Conservation (phyloP, 2,329 filamentous ascomycete species). For the Colletotrichum sp. region DNA sequence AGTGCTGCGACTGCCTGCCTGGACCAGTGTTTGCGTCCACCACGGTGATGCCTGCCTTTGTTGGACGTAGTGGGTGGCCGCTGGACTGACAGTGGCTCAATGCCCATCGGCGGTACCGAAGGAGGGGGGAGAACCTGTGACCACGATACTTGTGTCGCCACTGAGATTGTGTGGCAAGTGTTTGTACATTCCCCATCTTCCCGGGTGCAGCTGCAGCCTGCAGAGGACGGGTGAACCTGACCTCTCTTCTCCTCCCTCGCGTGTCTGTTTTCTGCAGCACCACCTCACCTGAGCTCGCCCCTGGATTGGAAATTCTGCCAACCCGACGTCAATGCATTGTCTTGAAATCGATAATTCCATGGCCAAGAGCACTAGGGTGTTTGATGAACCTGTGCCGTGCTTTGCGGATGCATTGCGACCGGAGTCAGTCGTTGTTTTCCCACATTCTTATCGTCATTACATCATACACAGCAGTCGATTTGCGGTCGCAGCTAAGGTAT, state of each 20-base stretch:
- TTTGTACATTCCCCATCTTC: neutral
- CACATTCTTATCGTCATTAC: neutral
- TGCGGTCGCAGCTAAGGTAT: neutral
- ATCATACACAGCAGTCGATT: neutral
- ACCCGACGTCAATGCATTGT: neutral
- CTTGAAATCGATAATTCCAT: neutral
- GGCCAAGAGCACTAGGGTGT: neutral
- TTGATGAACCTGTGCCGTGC: neutral
- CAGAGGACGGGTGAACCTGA: neutral
- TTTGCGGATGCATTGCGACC: neutral
- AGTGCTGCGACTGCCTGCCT: neutral
- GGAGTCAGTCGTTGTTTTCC: neutral
- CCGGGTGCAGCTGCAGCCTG: neutral
- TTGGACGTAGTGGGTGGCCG: neutral
- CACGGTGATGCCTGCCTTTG: slow-evolving; percentile 7
- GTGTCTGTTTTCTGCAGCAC: neutral
- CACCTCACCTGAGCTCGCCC: neutral
- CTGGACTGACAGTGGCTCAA: neutral
- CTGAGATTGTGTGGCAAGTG: neutral
- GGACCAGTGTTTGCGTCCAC: slow-evolving; percentile 7
- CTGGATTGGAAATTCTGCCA: neutral
- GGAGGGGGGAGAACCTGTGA: neutral
- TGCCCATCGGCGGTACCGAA: neutral
- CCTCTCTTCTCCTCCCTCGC: neutral
- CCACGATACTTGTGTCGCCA: neutral